Percentiles rank a stretch among this genome's conserved stretches.
phyloP scores from a whole-genome alignment of 2,329 filamentous ascomycete species.

The Fusarium lateritium region DNA sequence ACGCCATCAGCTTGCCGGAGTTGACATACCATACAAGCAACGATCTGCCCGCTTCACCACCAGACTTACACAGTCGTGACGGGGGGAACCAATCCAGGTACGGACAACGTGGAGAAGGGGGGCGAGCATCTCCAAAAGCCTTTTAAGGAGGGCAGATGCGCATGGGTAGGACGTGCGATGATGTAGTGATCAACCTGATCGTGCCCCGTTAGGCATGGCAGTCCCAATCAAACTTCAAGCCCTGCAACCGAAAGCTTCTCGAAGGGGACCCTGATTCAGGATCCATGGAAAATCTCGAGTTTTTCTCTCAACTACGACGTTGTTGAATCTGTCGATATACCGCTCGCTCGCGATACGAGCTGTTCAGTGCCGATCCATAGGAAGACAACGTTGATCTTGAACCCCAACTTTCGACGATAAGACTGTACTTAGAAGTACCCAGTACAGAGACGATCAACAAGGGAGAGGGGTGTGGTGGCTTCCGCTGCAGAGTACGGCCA shows the following conservation, averaged over 20 bases:
- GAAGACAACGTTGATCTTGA: not conserved
- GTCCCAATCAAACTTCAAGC: slow-evolving; percentile 32
- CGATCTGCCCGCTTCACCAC: slow-evolving; percentile 41
- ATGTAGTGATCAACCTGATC: slow-evolving; percentile 44
- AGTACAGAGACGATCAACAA: not conserved
- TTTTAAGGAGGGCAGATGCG: slow-evolving; percentile 34
- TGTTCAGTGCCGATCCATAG: slow-evolving; percentile 7
- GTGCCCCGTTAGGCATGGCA: slow-evolving; percentile 42
- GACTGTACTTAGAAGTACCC: slow-evolving; percentile 8
- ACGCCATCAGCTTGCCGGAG: slow-evolving; percentile 37
- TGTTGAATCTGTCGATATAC: slow-evolving; percentile 8
- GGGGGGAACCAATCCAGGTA: slow-evolving; percentile 27
- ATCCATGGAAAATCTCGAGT: slow-evolving; percentile 14
- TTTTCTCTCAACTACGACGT: not conserved
- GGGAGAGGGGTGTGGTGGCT: slow-evolving; percentile 22
- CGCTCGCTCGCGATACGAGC: slow-evolving; percentile 15
- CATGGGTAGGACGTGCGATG: slow-evolving; percentile 44
- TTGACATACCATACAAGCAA: slow-evolving; percentile 34
- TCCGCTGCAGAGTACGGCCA: not conserved
- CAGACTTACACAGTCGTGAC: slow-evolving; percentile 14
- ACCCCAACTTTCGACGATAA: slow-evolving; percentile 16
- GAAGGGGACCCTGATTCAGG: slow-evolving; percentile 41
- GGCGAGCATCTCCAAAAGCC: slow-evolving; percentile 30
- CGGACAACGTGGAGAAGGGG: slow-evolving; percentile 34
- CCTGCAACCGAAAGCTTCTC: slow-evolving; percentile 38